Conservation (phyloP, 768 basidiomycete species). For the Boletus rubescentipes region DNA sequence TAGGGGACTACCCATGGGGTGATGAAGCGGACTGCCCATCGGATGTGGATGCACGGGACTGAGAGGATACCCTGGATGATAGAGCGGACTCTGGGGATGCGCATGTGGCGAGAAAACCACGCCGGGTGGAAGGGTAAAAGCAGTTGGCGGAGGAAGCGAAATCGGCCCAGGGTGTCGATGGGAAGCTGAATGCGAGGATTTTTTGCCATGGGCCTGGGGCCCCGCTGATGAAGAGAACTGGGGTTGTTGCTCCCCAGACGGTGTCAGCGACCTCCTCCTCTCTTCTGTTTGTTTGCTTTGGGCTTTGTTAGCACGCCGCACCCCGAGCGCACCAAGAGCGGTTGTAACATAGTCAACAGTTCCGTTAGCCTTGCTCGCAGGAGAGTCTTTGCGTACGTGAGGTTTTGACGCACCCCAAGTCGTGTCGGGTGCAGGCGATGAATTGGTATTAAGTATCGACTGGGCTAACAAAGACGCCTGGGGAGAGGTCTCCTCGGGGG, state of each 20-base stretch:
- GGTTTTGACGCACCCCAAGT: slow-evolving; percentile 18
- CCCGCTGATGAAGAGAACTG: slow-evolving; percentile 9
- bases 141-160: slow-evolving; percentile 58
- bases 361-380: slow-evolving; percentile 18
- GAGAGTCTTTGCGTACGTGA: slow-evolving; percentile 10
- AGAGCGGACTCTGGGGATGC: slow-evolving; percentile 39
- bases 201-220: slow-evolving; percentile 16
- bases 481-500: slow-evolving; percentile 5
- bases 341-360: slow-evolving; percentile 16
- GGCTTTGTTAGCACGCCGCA: slow-evolving; percentile 29
- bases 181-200: slow-evolving; percentile 26
- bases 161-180: slow-evolving; percentile 71
- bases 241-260: slow-evolving; percentile 19
- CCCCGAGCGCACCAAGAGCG: slow-evolving; percentile 28
- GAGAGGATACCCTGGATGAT: slow-evolving; percentile 37
- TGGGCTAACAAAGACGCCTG: slow-evolving; percentile 11
- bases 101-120: slow-evolving; percentile 34
- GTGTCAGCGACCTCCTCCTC: slow-evolving; percentile 13
- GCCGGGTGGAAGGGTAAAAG: slow-evolving; percentile 42
- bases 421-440: slow-evolving; percentile 6
- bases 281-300: slow-evolving; percentile 26
- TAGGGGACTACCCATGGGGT: slow-evolving; percentile 33
- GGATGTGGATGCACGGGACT: slow-evolving; percentile 27
- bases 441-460: slow-evolving; percentile 14
- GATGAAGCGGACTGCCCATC: slow-evolving; percentile 40